Conservation (phyloP, 2,329 filamentous ascomycete species). For the Triangularia verruculosa region DNA sequence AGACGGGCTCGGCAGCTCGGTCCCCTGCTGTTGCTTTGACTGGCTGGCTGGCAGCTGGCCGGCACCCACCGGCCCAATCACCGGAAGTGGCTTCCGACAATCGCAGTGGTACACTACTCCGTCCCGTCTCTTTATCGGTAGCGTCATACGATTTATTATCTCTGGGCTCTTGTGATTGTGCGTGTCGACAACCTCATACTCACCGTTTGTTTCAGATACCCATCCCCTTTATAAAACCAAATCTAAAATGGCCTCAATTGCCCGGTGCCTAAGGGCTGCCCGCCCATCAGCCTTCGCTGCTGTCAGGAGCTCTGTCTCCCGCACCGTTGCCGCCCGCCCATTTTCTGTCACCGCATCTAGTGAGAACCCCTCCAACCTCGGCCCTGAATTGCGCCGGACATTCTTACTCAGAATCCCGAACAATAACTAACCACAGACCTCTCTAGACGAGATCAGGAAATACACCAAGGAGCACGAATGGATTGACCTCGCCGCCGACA, state of each 20-base stretch:
- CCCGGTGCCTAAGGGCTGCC: conserved; percentile 51
- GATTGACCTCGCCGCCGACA: conserved; percentile 83
- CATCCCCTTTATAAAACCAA: conserved; percentile 2
- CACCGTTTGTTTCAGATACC: conserved; percentile 6
- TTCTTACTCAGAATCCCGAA: background rate
- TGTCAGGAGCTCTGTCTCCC: conserved; percentile 37
- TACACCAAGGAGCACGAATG: conserved; percentile 99
- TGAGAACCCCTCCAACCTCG: conserved; percentile 27
- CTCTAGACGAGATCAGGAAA: conserved; percentile 65
- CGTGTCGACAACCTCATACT: background rate
- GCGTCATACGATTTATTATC: conserved; percentile 24
- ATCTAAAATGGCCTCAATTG: conserved; percentile 58
- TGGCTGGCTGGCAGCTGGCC: conserved; percentile 18
- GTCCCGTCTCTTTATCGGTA: conserved; percentile 18
- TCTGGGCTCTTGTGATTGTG: conserved; percentile 2
- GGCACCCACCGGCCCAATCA: conserved; percentile 18
- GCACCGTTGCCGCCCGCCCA: conserved; percentile 40
- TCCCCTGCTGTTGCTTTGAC: conserved; percentile 13
- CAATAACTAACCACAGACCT: conserved; percentile 15
- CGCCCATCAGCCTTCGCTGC: conserved; percentile 46
- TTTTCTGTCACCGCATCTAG: conserved; percentile 47
- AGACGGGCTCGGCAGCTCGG: conserved; percentile 21
- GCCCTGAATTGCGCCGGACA: conserved; percentile 33
- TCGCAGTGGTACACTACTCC: background rate
- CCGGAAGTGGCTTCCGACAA: conserved; percentile 6